Conservation (phyloP, 2,329 filamentous ascomycete genomes). For the Aspergillus spinulosporus region DNA sequence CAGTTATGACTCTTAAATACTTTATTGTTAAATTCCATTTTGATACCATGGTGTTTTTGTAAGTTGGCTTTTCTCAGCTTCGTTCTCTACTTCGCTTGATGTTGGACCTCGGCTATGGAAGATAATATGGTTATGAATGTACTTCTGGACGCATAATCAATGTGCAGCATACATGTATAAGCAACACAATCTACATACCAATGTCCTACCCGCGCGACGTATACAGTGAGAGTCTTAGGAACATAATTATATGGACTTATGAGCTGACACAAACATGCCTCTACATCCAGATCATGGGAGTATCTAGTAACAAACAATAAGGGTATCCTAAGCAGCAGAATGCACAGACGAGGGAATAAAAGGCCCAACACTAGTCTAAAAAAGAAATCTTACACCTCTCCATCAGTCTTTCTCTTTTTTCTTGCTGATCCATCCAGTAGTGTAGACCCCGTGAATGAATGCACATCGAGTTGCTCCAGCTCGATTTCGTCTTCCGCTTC, state of each 20-base stretch:
- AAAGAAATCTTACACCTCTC: constrained; percentile 22
- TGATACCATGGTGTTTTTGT: constrained; percentile 12
- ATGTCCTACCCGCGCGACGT: no score
- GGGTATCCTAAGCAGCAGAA: constrained; percentile 11
- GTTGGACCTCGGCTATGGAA: no score
- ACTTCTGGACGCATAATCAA: no score
- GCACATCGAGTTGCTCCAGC: constrained; percentile 33
- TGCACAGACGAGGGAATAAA: constrained; percentile 12
- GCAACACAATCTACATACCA: no score
- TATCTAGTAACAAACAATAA: constrained; percentile 3
- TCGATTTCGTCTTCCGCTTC: constrained; percentile 40
- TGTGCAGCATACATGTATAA: no score
- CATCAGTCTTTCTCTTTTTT: constrained; percentile 35
- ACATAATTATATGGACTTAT: no score
- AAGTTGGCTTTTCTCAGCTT: background rate
- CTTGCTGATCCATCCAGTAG: constrained; percentile 28
- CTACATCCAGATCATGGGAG: no score
- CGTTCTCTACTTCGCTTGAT: no score
- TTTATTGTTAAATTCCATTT: background rate
- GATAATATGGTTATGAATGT: no score
- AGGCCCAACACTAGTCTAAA: constrained; percentile 7
- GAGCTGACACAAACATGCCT: no score
- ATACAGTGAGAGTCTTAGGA: no score
- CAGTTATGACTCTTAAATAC: no score
- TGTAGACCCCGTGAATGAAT: constrained; percentile 35